Evolutionary conservation across 106 monocot species (phyloP).

Genomic region (Dendrobium officinale): DNA sequence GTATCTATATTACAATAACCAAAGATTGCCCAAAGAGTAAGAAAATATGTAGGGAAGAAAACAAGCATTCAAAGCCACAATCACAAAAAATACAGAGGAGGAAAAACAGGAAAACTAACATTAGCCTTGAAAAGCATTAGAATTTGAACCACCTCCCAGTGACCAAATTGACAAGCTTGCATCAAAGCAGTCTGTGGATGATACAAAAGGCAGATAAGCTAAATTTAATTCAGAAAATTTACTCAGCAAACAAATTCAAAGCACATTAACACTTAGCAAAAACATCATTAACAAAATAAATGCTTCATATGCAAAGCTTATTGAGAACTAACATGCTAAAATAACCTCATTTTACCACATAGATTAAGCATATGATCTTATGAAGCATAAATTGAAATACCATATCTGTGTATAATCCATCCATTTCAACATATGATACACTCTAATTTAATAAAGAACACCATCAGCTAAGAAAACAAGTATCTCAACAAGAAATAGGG

Average conservation of each 20-base stretch:
- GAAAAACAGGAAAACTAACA: conserved; percentile 28
- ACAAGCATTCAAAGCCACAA: conserved; percentile 4
- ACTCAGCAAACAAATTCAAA: no score
- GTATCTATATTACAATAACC: conserved; percentile 44
- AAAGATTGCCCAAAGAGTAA: conserved; percentile 10
- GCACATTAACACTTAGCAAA: not conserved
- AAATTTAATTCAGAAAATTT: not conserved
- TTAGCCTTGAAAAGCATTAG: conserved; percentile 92
- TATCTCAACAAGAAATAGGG: not conserved
- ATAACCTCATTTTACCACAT: not conserved
- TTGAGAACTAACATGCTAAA: not conserved
- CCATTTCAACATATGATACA: not conserved
- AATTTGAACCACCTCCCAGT: conserved; percentile 97
- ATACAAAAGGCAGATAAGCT: not conserved
- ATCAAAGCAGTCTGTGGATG: conserved; percentile 79
- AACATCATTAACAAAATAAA: not conserved
- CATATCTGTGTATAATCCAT: not conserved
- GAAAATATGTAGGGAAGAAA: not conserved
- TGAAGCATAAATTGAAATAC: not conserved
- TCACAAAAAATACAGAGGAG: not conserved
- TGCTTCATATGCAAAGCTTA: not conserved
- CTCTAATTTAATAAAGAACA: not conserved
- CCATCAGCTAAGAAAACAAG: not conserved
- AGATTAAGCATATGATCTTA: not conserved
- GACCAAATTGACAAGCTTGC: conserved; percentile 99